Evolutionary conservation across 306 rosid species (phyloP), one percentile per base, ranked within the genome.

Genomic region (Senna tora): DNA sequence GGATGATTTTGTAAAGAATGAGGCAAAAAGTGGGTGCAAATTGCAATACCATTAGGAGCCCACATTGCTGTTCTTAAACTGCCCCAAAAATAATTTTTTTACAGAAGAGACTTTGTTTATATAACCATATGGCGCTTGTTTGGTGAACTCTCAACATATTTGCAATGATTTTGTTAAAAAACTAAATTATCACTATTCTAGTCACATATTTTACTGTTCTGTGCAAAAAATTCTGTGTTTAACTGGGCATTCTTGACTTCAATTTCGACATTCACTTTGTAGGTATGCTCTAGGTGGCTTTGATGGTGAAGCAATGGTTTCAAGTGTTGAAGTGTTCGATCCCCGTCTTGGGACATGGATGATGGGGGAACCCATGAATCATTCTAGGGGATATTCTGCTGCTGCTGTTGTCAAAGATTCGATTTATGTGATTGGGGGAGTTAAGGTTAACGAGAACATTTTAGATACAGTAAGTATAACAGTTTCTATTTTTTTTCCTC

Each of bases 281-380:
- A 93, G 98, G 62, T 83, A 80, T 79, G 90, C 89, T 41, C 49
- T 88, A 4, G 89, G 97, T 30, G 92, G 97, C 57, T 90, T 69
- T 64, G 87, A 89, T 77, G 97, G 92, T 57, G 7, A 19, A 5
- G 8, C 68, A 33, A 84, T 77, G 81, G 79, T 85, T 71, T 34
- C 86, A 2, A 86, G 74, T 75, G 69, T 85, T 13, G 87, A 92
- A 73, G 70, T 84, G 17, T 82, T 80, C 58, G 88, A 90, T 79
- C 87, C 88, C 13, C 81, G 86, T 53, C 77, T 80, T 4, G 89
- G 77, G 36, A 60, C 76, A 8, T 82, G 87, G 86, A 79, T 73
- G 80, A 56, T 16, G 7, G 94, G 71, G 57, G 87, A 90, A 60
- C 75, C 84, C 25, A 78, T 83, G 86, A 82, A 80, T 41, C 66